phyloP scores from a whole-genome alignment of 306 rosid species.

The Quercus rubra region DNA sequence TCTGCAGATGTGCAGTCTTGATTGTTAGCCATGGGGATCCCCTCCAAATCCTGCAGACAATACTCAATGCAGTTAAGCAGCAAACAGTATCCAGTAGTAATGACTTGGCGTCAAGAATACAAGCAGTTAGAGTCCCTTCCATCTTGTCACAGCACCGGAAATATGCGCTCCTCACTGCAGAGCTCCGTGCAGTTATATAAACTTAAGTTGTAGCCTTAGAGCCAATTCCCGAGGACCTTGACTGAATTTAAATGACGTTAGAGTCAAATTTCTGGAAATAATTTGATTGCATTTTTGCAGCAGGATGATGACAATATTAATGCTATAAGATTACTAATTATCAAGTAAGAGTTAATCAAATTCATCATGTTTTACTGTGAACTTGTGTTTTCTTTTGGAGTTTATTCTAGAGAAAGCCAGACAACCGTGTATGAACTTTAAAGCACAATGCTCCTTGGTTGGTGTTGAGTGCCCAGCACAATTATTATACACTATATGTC shows the following conservation, averaged over 20 bases:
- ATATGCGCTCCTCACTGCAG: conserved; percentile 68
- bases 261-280: not conserved
- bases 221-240: not conserved
- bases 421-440: too few species aligned
- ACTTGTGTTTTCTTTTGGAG: too few species aligned
- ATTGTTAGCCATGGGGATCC: conserved; percentile 90
- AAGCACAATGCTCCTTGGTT: too few species aligned
- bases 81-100: conserved; percentile 17
- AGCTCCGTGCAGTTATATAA: conserved; percentile 55
- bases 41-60: conserved; percentile 77
- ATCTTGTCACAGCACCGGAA: conserved; percentile 71
- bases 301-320: too few species aligned
- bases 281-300: not conserved
- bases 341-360: too few species aligned
- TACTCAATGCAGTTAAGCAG: conserved; percentile 52
- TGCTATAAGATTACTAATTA: too few species aligned
- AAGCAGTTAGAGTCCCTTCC: conserved; percentile 47
- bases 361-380: too few species aligned
- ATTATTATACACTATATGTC: too few species aligned
- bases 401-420: too few species aligned
- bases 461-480: too few species aligned
- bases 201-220: not conserved
- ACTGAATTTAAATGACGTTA: not conserved
- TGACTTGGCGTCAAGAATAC: conserved; percentile 42
- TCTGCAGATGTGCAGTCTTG: conserved; percentile 64